Conservation (phyloP, 2,329 filamentous ascomycete species). For the Botrytis byssoidea region DNA sequence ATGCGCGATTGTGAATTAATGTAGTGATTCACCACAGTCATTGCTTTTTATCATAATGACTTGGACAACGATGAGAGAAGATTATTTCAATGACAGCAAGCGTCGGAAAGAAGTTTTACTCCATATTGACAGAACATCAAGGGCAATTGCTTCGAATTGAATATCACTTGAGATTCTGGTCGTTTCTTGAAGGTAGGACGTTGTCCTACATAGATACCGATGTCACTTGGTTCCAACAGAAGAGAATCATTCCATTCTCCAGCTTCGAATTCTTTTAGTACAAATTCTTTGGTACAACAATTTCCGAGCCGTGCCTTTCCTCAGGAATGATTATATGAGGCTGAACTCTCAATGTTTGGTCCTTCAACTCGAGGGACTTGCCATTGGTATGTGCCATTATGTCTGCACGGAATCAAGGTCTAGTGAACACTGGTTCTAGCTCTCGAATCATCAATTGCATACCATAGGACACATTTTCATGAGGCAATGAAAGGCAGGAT, state of each 20-base stretch:
- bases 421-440: constrained; percentile 1
- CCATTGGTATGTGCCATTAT: neutral
- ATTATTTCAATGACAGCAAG: neutral
- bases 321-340: neutral
- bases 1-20: neutral
- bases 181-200: neutral
- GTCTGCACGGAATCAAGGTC: neutral
- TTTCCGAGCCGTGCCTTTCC: neutral
- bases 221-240: neutral
- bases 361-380: neutral
- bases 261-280: neutral
- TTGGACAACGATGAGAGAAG: neutral
- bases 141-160: neutral
- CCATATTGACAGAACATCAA: no score
- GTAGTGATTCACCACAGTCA: neutral
- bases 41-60: neutral
- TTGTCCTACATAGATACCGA: neutral
- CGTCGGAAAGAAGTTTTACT: neutral
- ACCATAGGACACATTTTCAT: neutral
- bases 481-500: neutral
- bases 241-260: neutral
- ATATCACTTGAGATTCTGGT: neutral
- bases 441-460: neutral
- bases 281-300: neutral
- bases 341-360: neutral